These are phyloP conservation scores for Trichoderma cornu-damae DNA, from an alignment of 2,329 filamentous ascomycete genomes.

Conservation along the genomic window DNA sequence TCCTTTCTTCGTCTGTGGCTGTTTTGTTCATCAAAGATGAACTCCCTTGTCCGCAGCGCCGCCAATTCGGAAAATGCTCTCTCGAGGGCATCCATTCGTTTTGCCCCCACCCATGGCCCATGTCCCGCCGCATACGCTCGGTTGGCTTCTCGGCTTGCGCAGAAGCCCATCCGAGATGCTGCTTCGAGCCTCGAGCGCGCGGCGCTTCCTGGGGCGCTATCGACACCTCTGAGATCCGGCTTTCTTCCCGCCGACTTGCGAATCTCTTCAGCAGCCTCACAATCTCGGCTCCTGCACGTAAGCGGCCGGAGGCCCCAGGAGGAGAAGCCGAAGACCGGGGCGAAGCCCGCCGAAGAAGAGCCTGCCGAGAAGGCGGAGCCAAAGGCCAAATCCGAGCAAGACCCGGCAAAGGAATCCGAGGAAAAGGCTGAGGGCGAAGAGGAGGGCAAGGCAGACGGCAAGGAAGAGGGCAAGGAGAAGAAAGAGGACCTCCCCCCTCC, in stretches of 20 bases:
- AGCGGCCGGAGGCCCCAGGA: conserved; percentile 29
- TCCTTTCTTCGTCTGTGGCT: conserved; percentile 14
- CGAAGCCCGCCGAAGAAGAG: not conserved
- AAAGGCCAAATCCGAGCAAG: conserved; percentile 20
- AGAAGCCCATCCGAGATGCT: conserved; percentile 27
- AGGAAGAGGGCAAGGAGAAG: conserved; percentile 50
- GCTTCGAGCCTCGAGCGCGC: conserved; percentile 27
- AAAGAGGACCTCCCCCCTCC: conserved; percentile 72
- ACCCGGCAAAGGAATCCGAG: conserved; percentile 37
- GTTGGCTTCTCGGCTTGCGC: conserved; percentile 39
- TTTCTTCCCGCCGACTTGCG: conserved; percentile 37
- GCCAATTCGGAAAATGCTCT: conserved; percentile 39
- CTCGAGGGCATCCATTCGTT: conserved; percentile 38
- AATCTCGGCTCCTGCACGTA: conserved; percentile 33
- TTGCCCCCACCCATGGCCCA: conserved; percentile 37
- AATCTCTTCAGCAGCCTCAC: conserved; percentile 31
- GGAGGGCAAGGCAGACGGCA: conserved; percentile 36
- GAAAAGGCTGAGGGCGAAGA: conserved; percentile 42
- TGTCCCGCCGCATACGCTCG: conserved; percentile 43
- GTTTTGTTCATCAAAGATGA: conserved; percentile 37
- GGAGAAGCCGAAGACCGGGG: conserved; percentile 29
- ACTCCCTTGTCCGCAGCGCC: conserved; percentile 42
- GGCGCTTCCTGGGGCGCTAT: conserved; percentile 27
- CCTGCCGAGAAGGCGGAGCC: conserved; percentile 17
- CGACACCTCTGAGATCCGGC: conserved; percentile 42